Percentiles rank a stretch among this genome's conserved stretches.
These are phyloP conservation scores for Pterulicium gracile DNA, from an alignment of 1,284 basidiomycete species.

Conservation along the genomic window DNA sequence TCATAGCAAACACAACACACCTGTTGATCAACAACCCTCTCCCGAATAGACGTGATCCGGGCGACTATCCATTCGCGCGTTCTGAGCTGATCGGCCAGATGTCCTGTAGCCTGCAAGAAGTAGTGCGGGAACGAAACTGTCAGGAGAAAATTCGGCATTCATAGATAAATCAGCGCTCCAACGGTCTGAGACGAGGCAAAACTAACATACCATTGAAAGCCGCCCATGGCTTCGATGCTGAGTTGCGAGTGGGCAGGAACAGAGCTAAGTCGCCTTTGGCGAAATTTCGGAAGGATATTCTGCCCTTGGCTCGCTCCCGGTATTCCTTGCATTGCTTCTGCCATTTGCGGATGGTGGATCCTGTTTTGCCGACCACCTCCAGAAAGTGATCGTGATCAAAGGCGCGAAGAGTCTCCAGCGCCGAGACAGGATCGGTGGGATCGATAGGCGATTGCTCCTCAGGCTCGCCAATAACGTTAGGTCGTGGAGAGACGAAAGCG, in stretches of 20 bases:
- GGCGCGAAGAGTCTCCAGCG: slow-evolving; percentile 55
- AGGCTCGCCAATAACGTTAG: slow-evolving; percentile 36
- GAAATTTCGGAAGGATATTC: slow-evolving; percentile 91
- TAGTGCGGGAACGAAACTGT: slow-evolving; percentile 93
- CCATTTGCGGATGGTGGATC: slow-evolving; percentile 87
- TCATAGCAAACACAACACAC: slow-evolving; percentile 30
- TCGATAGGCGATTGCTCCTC: slow-evolving; percentile 67
- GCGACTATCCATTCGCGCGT: slow-evolving; percentile 92
- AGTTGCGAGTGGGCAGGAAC: slow-evolving; percentile 92
- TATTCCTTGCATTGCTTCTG: slow-evolving; percentile 94
- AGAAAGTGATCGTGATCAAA: slow-evolving; percentile 81
- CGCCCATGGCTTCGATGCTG: slow-evolving; percentile 90
- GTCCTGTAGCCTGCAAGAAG: slow-evolving; percentile 82
- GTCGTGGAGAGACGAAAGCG: slow-evolving; percentile 34
- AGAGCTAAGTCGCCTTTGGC: slow-evolving; percentile 88
- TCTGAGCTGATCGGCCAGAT: slow-evolving; percentile 77
- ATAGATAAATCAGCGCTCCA: slow-evolving; percentile 12
- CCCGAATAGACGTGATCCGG: slow-evolving; percentile 80
- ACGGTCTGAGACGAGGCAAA: slow-evolving; percentile 3
- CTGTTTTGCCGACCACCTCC: slow-evolving; percentile 72
- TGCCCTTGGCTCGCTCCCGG: slow-evolving; percentile 83
- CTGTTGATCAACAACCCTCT: slow-evolving; percentile 73
- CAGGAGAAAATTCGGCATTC: slow-evolving; percentile 30
- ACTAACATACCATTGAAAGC: slow-evolving; percentile 76
- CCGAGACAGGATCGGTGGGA: slow-evolving; percentile 55